phyloP scores from a whole-genome alignment of 2,329 filamentous ascomycete genomes.

The Didymella pinodella region DNA sequence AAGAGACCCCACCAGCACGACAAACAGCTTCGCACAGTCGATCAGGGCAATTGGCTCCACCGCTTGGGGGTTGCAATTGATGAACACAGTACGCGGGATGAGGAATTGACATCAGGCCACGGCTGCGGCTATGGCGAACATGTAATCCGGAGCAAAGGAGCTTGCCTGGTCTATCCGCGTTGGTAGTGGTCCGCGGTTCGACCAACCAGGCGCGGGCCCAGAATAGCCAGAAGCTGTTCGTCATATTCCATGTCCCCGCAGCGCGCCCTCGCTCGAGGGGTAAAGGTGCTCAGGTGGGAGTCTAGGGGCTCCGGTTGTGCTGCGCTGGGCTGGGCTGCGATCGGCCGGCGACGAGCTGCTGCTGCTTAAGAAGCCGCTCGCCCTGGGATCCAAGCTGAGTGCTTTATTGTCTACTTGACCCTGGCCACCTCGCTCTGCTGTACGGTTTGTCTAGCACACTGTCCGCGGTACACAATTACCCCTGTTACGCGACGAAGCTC shows the following conservation, averaged over 20 bases:
- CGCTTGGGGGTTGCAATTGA: no score
- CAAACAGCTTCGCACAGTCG: not conserved
- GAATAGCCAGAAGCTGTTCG: constrained; percentile 38
- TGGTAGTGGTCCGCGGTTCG: constrained; percentile 28
- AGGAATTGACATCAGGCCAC: constrained; percentile 19
- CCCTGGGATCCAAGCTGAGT: constrained; percentile 21
- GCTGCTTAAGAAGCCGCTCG: constrained; percentile 32
- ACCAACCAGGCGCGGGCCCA: constrained; percentile 36
- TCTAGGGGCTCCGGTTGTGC: constrained; percentile 19
- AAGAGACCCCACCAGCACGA: constrained; percentile 3
- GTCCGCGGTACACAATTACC: constrained; percentile 6
- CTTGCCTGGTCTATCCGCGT: constrained; percentile 25
- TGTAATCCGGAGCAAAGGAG: constrained; percentile 41
- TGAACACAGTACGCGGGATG: not conserved
- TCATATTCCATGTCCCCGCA: constrained; percentile 47
- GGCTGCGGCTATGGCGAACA: constrained; percentile 28
- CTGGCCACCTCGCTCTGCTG: constrained; percentile 2
- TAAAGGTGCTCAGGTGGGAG: constrained; percentile 10
- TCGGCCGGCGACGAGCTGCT: constrained; percentile 13
- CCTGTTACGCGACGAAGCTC: constrained; percentile 28
- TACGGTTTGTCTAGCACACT: constrained; percentile 1
- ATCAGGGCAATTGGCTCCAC: no score
- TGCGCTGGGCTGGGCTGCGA: constrained; percentile 10
- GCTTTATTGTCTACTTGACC: constrained; percentile 1
- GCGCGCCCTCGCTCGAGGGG: constrained; percentile 33